These are phyloP conservation scores for Aspergillus pseudoglaucus DNA, from an alignment of 2,329 filamentous ascomycete genomes.

Conservation along the genomic window DNA sequence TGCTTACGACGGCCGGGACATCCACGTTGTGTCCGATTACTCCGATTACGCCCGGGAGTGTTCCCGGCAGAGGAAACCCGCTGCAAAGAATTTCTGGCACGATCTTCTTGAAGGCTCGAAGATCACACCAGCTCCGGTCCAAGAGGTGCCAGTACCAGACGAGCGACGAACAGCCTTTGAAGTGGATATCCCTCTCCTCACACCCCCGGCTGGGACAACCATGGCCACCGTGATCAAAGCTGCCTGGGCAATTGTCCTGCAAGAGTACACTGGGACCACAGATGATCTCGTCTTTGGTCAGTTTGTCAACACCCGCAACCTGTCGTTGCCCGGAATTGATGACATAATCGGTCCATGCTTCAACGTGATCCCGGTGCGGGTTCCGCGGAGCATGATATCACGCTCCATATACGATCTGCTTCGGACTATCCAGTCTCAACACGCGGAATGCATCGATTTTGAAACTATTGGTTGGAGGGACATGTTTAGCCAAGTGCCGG, in stretches of 20 bases:
- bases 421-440: too few species aligned
- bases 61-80: not conserved
- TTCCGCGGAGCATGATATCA: not conserved
- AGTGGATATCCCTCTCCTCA: not conserved
- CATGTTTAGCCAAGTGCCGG: too few species aligned
- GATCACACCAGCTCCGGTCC: not conserved
- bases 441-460: too few species aligned
- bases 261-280: not conserved
- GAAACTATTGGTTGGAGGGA: too few species aligned
- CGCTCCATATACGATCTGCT: too few species aligned
- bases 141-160: not conserved
- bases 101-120: not conserved
- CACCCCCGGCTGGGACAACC: not conserved
- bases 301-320: not conserved
- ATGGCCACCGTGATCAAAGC: not conserved
- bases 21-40: not conserved
- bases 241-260: not conserved
- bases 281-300: not conserved
- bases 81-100: not conserved
- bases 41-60: not conserved
- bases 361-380: not conserved
- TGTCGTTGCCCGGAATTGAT: not conserved
- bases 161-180: not conserved
- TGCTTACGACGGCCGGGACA: not conserved
- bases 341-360: not conserved